Evolutionary conservation across 441 rosid genomes (phyloP), one percentile per base, ranked within the genome.

Genomic region (Omphalea diandra): DNA sequence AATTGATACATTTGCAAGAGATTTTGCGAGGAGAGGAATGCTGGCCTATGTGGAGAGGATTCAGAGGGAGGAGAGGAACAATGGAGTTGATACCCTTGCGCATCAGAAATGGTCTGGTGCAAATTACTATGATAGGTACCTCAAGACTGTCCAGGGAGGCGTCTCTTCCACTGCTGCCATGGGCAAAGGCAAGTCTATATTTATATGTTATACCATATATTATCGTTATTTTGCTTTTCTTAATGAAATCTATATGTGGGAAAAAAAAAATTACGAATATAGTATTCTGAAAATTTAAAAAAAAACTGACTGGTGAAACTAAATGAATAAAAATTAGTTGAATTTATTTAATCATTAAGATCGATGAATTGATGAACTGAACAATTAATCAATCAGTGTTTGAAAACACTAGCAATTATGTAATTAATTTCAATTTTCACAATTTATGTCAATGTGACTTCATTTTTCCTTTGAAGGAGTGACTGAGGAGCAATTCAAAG

Each of bases 91-190:
- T 81, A 94, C 99, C 18, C 86, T 92, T 26, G 91, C 93, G 49
- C 99, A 94, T 77, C 98, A 94, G 78, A 92, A 94, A 78, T 92
- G 98, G 98, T 94, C 97, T 0, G 98, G 97, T 53, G 97, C 98
- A 10, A 90, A 89, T 77, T 94, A 77, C 66, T 92, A 89, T 70
- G 98, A 89, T 63, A 76, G 88, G 83, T 94, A 94, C 65, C 96
- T 92, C 57, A 92, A 86, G 86, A 88, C 91, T 0, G 96, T 94
- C 56, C 96, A 92, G 82, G 97, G 98, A 69, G 99, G 99, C 67
- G 88, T 92, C 38, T 87, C 98, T 47, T 90, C 99, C 69, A 92
- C 97, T 57, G 93, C 97, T 54, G 99, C 98, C 26, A 92, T 94
- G 99, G 97, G 94, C 74, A 92, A 88, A 89, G 99, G 98, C 81